phyloP scores from a whole-genome alignment of 768 basidiomycete genomes.

The Naganishia onofrii region DNA sequence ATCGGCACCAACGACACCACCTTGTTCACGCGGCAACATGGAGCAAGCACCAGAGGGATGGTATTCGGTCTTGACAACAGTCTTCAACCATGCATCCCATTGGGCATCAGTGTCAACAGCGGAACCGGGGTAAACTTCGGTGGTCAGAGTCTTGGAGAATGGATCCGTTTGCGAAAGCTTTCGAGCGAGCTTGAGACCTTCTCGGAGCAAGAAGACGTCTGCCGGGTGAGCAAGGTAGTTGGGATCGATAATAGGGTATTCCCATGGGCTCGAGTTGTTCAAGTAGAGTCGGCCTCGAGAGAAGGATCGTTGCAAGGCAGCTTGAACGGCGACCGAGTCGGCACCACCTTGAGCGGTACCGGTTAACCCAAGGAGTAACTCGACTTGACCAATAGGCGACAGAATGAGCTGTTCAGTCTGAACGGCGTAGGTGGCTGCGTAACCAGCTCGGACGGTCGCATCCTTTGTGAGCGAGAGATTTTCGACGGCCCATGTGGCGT shows the following conservation, averaged over 20 bases:
- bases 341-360: slow-evolving; percentile 50
- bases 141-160: slow-evolving; percentile 55
- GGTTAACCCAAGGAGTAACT: slow-evolving; percentile 59
- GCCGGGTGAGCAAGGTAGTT: slow-evolving; percentile 63
- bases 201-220: slow-evolving; percentile 59
- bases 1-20: slow-evolving; percentile 63
- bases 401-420: slow-evolving; percentile 37
- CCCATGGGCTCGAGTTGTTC: slow-evolving; percentile 63
- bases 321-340: slow-evolving; percentile 60
- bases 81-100: slow-evolving; percentile 60
- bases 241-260: slow-evolving; percentile 65
- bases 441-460: slow-evolving; percentile 54
- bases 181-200: slow-evolving; percentile 66
- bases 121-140: slow-evolving; percentile 59
- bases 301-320: slow-evolving; percentile 37
- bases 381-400: slow-evolving; percentile 57
- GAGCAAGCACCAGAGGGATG: slow-evolving; percentile 63
- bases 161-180: slow-evolving; percentile 60
- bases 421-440: slow-evolving; percentile 39
- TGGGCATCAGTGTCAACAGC: slow-evolving; percentile 60
- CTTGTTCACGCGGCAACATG: slow-evolving; percentile 60
- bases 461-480: slow-evolving; percentile 57
- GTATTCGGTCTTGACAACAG: slow-evolving; percentile 54
- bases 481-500: slow-evolving; percentile 48
- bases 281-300: slow-evolving; percentile 63